Conservation (phyloP, 2,329 filamentous ascomycete genomes). For the Stagonosporopsis tanaceti region DNA sequence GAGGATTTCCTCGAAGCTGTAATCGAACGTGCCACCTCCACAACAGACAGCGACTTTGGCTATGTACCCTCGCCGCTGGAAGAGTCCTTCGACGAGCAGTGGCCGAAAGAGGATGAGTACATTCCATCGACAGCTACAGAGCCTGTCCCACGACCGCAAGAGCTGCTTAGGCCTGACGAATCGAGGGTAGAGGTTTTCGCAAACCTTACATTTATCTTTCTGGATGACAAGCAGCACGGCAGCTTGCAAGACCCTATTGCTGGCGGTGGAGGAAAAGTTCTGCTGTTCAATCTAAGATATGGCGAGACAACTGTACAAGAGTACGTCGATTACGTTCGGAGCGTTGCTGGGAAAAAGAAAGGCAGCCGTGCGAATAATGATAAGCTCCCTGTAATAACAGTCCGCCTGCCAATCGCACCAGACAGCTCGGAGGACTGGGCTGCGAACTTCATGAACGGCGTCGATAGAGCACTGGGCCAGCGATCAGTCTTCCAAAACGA, state of each 20-base stretch:
- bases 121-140: slow-evolving; percentile 80
- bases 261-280: slow-evolving; percentile 81
- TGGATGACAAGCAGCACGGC: slow-evolving; percentile 77
- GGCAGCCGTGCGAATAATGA: slow-evolving; percentile 69
- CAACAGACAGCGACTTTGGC: slow-evolving; percentile 49
- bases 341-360: slow-evolving; percentile 76
- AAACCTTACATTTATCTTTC: slow-evolving; percentile 89
- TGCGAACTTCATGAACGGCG: slow-evolving; percentile 69
- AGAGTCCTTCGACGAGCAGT: slow-evolving; percentile 77
- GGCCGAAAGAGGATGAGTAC: slow-evolving; percentile 77
- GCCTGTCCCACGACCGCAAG: slow-evolving; percentile 70
- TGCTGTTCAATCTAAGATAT: slow-evolving; percentile 69
- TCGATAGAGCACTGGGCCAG: slow-evolving; percentile 78
- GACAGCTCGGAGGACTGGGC: slow-evolving; percentile 69
- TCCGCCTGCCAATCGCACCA: slow-evolving; percentile 66
- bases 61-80: slow-evolving; percentile 71
- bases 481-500: slow-evolving; percentile 88
- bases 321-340: slow-evolving; percentile 79
- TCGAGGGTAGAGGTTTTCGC: slow-evolving; percentile 77
- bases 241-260: slow-evolving; percentile 78
- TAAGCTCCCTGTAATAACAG: slow-evolving; percentile 78
- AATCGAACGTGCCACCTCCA: slow-evolving; percentile 63
- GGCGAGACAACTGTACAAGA: slow-evolving; percentile 75
- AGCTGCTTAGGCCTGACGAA: slow-evolving; percentile 75
- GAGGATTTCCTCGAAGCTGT: slow-evolving; percentile 77